Evolutionary conservation across 345 rosid genomes (phyloP), one percentile per base, ranked within the genome.

Genomic region (Dovyalis caffra): DNA sequence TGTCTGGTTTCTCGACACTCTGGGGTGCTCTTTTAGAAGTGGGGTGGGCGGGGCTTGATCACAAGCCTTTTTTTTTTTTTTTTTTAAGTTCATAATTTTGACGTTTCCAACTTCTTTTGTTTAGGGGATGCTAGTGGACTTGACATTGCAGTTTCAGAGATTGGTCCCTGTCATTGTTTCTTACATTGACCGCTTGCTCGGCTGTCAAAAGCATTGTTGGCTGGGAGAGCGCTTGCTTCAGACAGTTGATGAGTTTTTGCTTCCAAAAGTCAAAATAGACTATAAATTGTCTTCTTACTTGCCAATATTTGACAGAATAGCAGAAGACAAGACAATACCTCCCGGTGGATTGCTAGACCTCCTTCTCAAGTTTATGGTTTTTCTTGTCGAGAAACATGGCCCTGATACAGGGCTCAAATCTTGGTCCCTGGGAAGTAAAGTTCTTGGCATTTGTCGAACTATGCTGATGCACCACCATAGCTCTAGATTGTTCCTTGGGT

Each of bases 371-470:
- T 88, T 90, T 75, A 86, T 87, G 75, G 72, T 84, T 68, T 86
- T 90, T 80, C 90, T 92, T 80, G 89, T 88, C 64, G 85, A 86
- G 77, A 86, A 87, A 74, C 91, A 88, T 74, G 90, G 91, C 47
- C 84, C 85, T 31, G 87, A 87, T 75, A 85, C 92, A 28, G 93
- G 90, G 33, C 73, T 88, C 66, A 91, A 83, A 80, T 85, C 93
- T 73, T 95, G 97, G 99, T 92, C 97, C 64, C 90, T 72, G 73
- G 99, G 97, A 64, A 95, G 95, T 80, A 94, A 87, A 83, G 94
- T 95, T 80, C 95, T 95, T 77, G 89, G 97, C 71, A 89, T 90
- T 70, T 90, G 97, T 80, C 90, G 94, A 81, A 91, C 94, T n/a
- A 56, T 95, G 91, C 73, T 95, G 87, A 83, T 86, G 86, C 89